Conservation (phyloP, 164 flowering plant genomes). For the Malania oleifera region DNA sequence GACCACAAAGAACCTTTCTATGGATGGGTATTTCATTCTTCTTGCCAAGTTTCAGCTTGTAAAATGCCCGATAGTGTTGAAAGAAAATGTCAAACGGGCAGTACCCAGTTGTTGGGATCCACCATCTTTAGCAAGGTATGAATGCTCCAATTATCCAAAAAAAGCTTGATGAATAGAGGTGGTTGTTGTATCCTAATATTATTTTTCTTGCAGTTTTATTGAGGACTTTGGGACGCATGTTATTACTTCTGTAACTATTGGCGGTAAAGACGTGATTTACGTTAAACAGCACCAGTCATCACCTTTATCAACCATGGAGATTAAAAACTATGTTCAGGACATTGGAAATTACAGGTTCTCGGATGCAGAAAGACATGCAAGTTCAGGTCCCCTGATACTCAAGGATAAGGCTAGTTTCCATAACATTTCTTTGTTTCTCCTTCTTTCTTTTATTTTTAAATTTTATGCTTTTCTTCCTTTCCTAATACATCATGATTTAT, state of each 20-base stretch:
- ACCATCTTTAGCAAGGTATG: constrained; percentile 67
- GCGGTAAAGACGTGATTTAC: constrained; percentile 80
- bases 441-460: no score
- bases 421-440: constrained; percentile 7
- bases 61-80: constrained; percentile 34
- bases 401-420: constrained; percentile 72
- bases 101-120: constrained; percentile 78
- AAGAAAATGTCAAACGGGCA: constrained; percentile 54
- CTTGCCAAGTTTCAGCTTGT: constrained; percentile 58
- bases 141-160: neutral
- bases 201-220: constrained; percentile 52
- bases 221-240: constrained; percentile 88
- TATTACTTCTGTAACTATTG: constrained; percentile 69
- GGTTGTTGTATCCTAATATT: constrained; percentile 6
- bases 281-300: constrained; percentile 72
- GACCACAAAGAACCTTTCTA: constrained; percentile 56
- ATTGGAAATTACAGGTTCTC: constrained; percentile 72
- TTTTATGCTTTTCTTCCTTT: constrained; percentile 9
- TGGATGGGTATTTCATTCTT: constrained; percentile 64
- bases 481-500: neutral
- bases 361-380: constrained; percentile 34
- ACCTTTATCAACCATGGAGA: constrained; percentile 53
- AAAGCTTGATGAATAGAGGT: neutral
- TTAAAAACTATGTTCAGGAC: constrained; percentile 66
- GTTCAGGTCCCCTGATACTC: constrained; percentile 51